Conservation (phyloP, 257 asterid species). For the Solanum medicagineum region DNA sequence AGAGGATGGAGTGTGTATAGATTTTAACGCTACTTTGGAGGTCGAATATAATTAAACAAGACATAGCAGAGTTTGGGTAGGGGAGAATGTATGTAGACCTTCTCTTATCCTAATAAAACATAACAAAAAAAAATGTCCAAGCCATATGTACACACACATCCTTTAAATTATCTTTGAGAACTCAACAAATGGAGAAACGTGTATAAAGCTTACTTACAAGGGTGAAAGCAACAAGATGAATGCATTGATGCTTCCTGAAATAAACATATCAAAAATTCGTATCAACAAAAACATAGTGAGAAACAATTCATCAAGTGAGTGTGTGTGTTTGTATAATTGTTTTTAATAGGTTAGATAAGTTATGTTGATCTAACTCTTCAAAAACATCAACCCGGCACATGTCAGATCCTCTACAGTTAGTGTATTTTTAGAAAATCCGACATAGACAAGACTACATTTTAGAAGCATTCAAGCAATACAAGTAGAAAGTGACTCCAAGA, state of each 20-base stretch:
- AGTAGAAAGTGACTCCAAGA: background rate
- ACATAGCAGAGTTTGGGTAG: background rate
- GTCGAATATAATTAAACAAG: too few relatives aligned
- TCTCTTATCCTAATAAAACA: background rate
- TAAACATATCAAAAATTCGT: background rate
- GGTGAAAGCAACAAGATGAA: conserved; percentile 61
- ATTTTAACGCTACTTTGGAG: too few relatives aligned
- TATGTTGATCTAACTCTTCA: background rate
- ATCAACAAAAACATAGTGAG: background rate
- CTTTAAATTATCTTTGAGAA: background rate
- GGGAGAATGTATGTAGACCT: background rate
- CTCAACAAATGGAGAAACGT: background rate
- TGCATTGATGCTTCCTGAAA: conserved; percentile 62
- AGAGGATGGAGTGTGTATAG: too few relatives aligned
- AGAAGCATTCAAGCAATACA: background rate
- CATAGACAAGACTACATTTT: background rate
- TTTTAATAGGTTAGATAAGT: too few relatives aligned
- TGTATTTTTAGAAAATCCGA: background rate
- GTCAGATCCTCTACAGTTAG: background rate
- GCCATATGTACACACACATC: background rate
- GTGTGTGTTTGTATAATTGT: background rate
- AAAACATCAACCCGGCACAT: background rate
- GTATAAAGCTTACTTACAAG: conserved; percentile 27
- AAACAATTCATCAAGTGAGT: background rate
- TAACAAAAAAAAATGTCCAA: background rate